Base-by-base conservation (phyloP, 352 stramenopile species). In the Globisporangium takayamanum region DNA sequence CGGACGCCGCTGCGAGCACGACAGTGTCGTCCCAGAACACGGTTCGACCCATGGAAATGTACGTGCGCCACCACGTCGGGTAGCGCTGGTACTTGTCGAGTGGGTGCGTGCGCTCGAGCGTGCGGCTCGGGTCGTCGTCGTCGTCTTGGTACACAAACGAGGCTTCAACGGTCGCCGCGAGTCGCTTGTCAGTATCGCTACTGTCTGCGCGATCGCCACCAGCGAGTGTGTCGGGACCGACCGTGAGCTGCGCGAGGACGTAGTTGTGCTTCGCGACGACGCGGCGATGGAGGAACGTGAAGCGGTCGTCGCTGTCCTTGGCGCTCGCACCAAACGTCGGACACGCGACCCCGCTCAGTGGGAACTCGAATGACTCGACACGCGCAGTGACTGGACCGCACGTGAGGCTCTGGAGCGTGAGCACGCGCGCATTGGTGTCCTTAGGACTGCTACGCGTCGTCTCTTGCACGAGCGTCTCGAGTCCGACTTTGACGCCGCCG, bases 1-100 rank as follows among this genome's bases (percentile, higher is more conserved):
- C 74, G 1, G 80, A 84, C 37, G 76, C 65, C 16, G 73, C 64
- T 51, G 69, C 69, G 53, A 92, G 73, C 42, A 65, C 64, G 22
- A 90, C 74, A 1, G 72, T 75, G 58, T 89, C 76, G 55, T 88
- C 73, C 80, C 80, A 92, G 67, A 92, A 92, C 47, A 88, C 78
- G 1, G 55, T 42, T 15, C 61, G 69, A 5, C 77, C 78, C 77
- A 87, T 85, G 16, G 76, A 74, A 5, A 89, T 59, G 68, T 85
- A 92, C 12, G 58, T 41, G 1, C 28, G 26, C 80, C 83, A 90
- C 80, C 83, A 90, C 0, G 57, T 39, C 28, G 80, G 80, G 42
- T 76, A 77, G 1, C 75, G 72, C 20, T 52, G 69, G 22, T 68
- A 76, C 55, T 64, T 75, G 25, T 68, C 61, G 5, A 85, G 37